These are phyloP conservation scores for Cruciata laevipes DNA, from an alignment of 257 asterid genomes.

Conservation along the genomic window DNA sequence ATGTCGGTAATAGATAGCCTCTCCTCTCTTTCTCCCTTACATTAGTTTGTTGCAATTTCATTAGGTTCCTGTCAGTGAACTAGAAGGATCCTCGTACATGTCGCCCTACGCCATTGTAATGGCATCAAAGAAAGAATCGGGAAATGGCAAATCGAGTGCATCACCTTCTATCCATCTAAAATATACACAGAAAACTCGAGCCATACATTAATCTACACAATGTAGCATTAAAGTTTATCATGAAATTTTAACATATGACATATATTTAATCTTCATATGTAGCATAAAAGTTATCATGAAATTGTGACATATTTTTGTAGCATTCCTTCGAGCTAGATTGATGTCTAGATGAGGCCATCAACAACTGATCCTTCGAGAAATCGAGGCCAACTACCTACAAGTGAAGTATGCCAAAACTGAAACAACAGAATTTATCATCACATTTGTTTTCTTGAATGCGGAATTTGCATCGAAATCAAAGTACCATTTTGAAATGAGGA, in stretches of 20 bases:
- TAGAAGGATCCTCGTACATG: constrained; percentile 65
- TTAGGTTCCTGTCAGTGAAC: constrained; percentile 63
- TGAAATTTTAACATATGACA: no score
- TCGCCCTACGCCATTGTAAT: constrained; percentile 72
- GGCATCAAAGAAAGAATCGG: constrained; percentile 59
- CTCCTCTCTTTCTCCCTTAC: no score
- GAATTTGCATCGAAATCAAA: no score
- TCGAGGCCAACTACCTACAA: constrained; percentile 75
- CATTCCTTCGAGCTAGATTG: constrained; percentile 44
- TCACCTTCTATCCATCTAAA: constrained; percentile 87
- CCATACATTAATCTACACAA: background rate
- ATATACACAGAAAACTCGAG: no score
- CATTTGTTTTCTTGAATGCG: no score
- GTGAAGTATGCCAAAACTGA: background rate
- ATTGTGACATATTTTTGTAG: constrained; percentile 41
- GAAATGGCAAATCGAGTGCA: constrained; percentile 70
- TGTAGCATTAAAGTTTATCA: no score
- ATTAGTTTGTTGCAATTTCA: constrained; percentile 2
- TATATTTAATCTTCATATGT: no score
- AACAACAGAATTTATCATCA: background rate
- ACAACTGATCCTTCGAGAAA: constrained; percentile 75
- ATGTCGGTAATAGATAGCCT: no score
- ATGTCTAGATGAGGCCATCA: constrained; percentile 74
- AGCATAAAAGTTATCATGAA: constrained; percentile 2
- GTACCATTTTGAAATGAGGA: no score